phyloP scores from a whole-genome alignment of 805 yeast genomes.

The Cephaloascus albidus region DNA sequence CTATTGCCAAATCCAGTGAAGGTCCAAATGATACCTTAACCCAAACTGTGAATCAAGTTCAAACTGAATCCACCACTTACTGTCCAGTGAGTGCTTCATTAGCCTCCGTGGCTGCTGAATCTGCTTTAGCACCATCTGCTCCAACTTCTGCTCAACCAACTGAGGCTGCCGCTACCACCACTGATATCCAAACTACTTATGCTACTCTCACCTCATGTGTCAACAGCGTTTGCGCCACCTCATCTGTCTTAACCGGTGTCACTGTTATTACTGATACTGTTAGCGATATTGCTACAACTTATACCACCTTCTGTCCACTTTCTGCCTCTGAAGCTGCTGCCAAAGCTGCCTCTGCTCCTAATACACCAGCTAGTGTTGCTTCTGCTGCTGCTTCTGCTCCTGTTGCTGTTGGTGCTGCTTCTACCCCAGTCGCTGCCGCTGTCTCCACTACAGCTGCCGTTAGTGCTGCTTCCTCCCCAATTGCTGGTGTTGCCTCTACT shows the following conservation, averaged over 20 bases:
- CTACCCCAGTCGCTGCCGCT: too few species aligned
- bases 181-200: neutral
- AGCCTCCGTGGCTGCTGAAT: neutral
- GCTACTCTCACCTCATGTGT: neutral
- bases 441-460: too few species aligned
- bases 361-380: neutral
- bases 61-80: conserved; percentile 15
- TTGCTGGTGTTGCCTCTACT: too few species aligned
- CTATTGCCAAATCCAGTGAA: too few species aligned
- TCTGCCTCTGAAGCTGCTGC: neutral
- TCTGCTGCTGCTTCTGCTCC: neutral
- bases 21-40: too few species aligned
- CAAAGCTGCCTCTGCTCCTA: neutral
- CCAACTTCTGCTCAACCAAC: too few species aligned
- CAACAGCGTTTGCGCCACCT: neutral
- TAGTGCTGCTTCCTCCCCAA: too few species aligned
- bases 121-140: too few species aligned
- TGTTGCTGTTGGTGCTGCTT: too few species aligned
- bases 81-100: conserved; percentile 9
- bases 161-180: too few species aligned
- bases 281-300: conserved; percentile 15
- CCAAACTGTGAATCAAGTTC: conserved; percentile 10
- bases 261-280: conserved; percentile 14
- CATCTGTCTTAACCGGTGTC: conserved; percentile 10
- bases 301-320: conserved; percentile 19